Conservation (phyloP, 192 early-diverging fungal genomes). For the Entomortierella chlamydospora region DNA sequence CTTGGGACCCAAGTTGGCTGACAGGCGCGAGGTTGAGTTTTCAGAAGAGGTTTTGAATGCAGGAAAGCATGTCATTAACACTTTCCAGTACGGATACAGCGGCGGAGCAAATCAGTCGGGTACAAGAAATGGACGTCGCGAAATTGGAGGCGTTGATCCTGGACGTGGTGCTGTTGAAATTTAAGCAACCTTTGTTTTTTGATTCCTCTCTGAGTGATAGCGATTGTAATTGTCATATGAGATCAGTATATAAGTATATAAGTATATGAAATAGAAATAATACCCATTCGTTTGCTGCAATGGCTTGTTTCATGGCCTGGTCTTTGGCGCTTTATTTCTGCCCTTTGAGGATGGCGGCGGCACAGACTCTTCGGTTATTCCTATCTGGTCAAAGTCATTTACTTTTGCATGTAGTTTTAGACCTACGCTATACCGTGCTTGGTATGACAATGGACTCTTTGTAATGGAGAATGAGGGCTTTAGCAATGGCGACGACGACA, state of each 20-base stretch:
- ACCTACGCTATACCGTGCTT: background rate
- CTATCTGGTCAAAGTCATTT: conserved; percentile 42
- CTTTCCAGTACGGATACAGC: conserved; percentile 60
- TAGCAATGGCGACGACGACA: background rate
- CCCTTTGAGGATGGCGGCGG: background rate
- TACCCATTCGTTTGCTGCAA: no score
- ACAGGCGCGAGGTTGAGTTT: conserved; percentile 64
- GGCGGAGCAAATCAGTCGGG: conserved; percentile 54
- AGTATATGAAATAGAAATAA: background rate
- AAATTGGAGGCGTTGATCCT: conserved; percentile 47
- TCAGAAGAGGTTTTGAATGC: conserved; percentile 68
- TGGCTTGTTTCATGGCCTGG: background rate
- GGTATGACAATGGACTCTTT: conserved; percentile 23
- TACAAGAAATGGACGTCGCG: conserved; percentile 33
- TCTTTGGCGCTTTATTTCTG: conserved; percentile 8
- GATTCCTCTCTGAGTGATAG: no score
- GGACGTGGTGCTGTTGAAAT: conserved; percentile 32
- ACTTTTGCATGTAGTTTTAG: conserved; percentile 16
- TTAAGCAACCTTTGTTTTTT: conserved; percentile 5
- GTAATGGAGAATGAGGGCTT: conserved; percentile 4
- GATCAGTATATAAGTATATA: no score
- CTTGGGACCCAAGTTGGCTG: conserved; percentile 5
- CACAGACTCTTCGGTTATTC: background rate
- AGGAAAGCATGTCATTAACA: conserved; percentile 68
- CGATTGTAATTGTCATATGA: no score